These are phyloP conservation scores for Pichia insulana DNA, from an alignment of 805 yeast genomes.

Conservation along the genomic window DNA sequence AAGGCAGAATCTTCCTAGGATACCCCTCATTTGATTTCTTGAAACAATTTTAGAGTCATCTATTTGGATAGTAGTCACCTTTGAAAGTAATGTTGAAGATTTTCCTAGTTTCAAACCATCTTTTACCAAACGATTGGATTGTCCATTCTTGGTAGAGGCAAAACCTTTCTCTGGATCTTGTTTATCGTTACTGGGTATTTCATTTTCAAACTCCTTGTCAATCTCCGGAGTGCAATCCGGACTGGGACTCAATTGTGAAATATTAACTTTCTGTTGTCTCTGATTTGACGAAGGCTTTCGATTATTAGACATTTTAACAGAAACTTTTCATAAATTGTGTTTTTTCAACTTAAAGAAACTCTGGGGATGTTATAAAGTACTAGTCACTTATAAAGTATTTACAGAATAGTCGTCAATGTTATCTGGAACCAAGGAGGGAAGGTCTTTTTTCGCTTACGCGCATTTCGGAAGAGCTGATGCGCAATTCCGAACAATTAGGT, in stretches of 20 bases:
- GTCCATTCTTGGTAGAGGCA: not conserved
- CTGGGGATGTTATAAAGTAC: too few relatives aligned
- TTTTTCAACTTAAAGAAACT: too few relatives aligned
- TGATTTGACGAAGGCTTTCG: conserved; percentile 7
- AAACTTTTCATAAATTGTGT: conserved; percentile 1
- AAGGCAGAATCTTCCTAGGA: conserved; percentile 41
- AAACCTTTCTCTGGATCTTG: too few relatives aligned
- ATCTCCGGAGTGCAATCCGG: not conserved
- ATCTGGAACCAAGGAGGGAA: too few relatives aligned
- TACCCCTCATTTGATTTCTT: conserved; percentile 44
- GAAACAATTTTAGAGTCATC: conserved; percentile 28
- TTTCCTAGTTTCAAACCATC: not conserved
- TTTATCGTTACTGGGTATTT: not conserved
- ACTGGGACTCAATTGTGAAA: conserved; percentile 1
- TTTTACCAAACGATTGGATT: not conserved
- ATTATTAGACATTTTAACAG: too few relatives aligned
- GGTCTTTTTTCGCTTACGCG: too few relatives aligned
- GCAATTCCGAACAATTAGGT: not conserved
- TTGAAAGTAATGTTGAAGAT: conserved; percentile 8
- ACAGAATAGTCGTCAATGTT: too few relatives aligned
- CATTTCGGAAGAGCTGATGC: not conserved
- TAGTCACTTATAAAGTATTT: not conserved
- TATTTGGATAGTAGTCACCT: conserved; percentile 17
- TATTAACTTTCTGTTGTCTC: conserved; percentile 3
- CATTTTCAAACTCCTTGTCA: not conserved